These are phyloP conservation scores for Myxozyma mucilagina DNA, from an alignment of 805 yeast species.

Conservation along the genomic window DNA sequence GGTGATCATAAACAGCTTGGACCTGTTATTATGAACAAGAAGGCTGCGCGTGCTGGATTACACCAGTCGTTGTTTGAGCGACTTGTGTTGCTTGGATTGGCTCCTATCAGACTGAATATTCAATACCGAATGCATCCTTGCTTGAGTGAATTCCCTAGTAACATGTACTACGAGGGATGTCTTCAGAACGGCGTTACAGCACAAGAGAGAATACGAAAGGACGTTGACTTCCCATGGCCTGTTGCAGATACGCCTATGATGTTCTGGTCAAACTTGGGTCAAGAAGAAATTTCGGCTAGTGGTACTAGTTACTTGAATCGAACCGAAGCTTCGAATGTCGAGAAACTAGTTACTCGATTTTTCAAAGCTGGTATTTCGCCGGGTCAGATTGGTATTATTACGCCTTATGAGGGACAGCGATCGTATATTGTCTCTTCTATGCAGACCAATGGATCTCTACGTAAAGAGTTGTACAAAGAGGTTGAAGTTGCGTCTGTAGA, in stretches of 20 bases:
- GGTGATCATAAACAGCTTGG: conserved; percentile 97
- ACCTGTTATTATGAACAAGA: conserved; percentile 78
- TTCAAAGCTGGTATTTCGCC: conserved; percentile 78
- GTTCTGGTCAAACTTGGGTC: conserved; percentile 90
- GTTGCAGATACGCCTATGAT: conserved; percentile 82
- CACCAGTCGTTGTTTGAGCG: conserved; percentile 87
- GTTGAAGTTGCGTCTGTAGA: conserved; percentile 95
- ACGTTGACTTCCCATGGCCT: conserved; percentile 87
- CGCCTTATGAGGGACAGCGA: conserved; percentile 94
- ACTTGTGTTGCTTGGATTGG: conserved; percentile 74
- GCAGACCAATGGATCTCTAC: conserved; percentile 68
- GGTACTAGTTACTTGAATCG: conserved; percentile 84
- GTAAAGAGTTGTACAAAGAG: conserved; percentile 61
- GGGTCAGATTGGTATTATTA: conserved; percentile 83
- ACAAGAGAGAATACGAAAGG: conserved; percentile 59
- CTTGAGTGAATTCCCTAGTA: conserved; percentile 81
- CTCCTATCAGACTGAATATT: conserved; percentile 82
- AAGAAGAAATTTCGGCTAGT: conserved; percentile 79
- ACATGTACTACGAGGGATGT: conserved; percentile 89
- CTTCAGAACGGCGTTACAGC: conserved; percentile 88
- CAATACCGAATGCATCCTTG: conserved; percentile 96
- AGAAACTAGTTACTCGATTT: conserved; percentile 68
- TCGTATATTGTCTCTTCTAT: conserved; percentile 77
- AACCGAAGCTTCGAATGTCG: conserved; percentile 87
- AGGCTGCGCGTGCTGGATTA: conserved; percentile 84